phyloP scores from a whole-genome alignment of 441 rosid species.

The Syzygium malaccense region DNA sequence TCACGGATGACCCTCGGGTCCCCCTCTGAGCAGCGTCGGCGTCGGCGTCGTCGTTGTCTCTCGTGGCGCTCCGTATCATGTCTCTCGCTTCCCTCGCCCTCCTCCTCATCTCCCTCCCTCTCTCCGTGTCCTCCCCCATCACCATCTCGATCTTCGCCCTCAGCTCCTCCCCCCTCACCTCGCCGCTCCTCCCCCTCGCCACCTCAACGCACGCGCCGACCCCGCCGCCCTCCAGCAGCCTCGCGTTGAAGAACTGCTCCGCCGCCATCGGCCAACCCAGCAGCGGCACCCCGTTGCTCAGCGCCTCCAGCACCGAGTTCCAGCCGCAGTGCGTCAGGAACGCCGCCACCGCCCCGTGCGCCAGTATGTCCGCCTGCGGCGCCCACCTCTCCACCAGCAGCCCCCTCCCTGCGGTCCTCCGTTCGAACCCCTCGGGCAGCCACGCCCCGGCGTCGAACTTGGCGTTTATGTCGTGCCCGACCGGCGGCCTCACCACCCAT shows the following conservation, averaged over 20 bases:
- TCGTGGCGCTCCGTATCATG: conserved; percentile 27
- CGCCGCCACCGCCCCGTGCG: conserved; percentile 40
- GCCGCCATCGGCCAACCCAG: conserved; percentile 80
- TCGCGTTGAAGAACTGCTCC: conserved; percentile 75
- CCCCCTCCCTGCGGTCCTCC: conserved; percentile 36
- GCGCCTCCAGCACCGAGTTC: conserved; percentile 66
- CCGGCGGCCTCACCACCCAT: conserved; percentile 78
- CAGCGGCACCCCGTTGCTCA: conserved; percentile 54
- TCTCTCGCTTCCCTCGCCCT: conserved; percentile 33
- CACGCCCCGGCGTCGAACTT: conserved; percentile 39
- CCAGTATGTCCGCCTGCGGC: conserved; percentile 57
- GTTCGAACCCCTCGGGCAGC: conserved; percentile 49
- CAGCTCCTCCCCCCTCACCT: conserved; percentile 31
- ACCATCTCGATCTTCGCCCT: conserved; percentile 39
- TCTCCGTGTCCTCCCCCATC: conserved; percentile 28
- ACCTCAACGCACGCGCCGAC: conserved; percentile 56
- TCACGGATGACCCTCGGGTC: conserved; percentile 39
- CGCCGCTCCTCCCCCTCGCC: conserved; percentile 57
- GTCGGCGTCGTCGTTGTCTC: conserved; percentile 2
- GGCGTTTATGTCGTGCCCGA: conserved; percentile 43
- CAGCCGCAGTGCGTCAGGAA: conserved; percentile 84
- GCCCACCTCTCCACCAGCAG: conserved; percentile 58
- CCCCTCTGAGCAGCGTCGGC: not conserved
- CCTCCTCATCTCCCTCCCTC: conserved; percentile 35
- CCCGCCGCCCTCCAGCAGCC: conserved; percentile 40